These are phyloP conservation scores for Dimocarpus longan DNA, from an alignment of 345 rosid species.

Conservation along the genomic window DNA sequence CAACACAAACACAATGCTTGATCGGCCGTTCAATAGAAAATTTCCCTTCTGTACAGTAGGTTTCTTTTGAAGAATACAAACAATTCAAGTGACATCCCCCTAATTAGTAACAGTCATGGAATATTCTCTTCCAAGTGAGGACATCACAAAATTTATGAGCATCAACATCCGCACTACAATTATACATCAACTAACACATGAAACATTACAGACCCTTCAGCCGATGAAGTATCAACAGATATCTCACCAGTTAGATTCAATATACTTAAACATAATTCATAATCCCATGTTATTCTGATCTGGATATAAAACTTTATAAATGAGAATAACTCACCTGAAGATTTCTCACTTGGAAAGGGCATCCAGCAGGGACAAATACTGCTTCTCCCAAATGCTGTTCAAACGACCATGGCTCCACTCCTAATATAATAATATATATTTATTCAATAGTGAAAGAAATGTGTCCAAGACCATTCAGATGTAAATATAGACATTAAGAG, in stretches of 20 bases:
- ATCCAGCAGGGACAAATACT: conserved; percentile 91
- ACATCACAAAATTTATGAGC: not conserved
- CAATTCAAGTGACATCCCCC: not conserved
- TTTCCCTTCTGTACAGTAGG: not conserved
- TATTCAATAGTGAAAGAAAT: not conserved
- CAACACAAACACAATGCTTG: not conserved
- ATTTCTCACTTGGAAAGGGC: conserved; percentile 85
- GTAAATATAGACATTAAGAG: not conserved
- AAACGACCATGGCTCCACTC: conserved; percentile 94
- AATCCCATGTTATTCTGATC: not conserved
- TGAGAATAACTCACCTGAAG: conserved; percentile 56
- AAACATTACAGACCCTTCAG: conserved; percentile 3
- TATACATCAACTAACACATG: not conserved
- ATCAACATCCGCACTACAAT: not conserved
- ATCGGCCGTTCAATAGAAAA: not conserved
- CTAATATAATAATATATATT: conserved; percentile 38
- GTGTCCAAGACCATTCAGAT: not conserved
- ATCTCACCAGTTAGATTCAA: not conserved
- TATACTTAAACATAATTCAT: not conserved
- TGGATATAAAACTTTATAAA: not conserved
- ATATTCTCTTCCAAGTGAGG: not conserved
- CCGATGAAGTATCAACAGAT: not conserved
- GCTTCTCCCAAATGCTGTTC: conserved; percentile 84
- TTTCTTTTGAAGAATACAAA: not conserved
- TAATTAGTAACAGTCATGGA: not conserved